Conservation (phyloP, 2,329 filamentous ascomycete species). For the Aspergillus pseudotamarii region DNA sequence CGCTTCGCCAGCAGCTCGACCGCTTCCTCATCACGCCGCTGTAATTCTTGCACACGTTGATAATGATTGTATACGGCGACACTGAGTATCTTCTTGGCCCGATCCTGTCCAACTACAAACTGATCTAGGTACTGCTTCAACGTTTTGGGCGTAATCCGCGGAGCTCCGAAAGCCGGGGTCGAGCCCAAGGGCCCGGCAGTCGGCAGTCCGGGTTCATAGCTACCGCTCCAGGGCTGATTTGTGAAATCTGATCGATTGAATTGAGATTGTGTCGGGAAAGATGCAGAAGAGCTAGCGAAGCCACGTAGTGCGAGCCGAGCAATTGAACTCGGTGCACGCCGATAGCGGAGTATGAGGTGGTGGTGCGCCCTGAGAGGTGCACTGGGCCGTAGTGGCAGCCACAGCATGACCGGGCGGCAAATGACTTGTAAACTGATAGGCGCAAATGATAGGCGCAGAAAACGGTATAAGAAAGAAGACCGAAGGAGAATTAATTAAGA, state of each 20-base stretch:
- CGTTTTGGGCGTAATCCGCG: conserved; percentile 62
- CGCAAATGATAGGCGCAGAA: not conserved
- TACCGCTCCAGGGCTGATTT: conserved; percentile 63
- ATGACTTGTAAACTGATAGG: not conserved
- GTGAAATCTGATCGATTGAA: conserved; percentile 66
- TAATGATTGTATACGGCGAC: conserved; percentile 97
- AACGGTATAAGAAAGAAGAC: not conserved
- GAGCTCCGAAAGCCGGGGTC: conserved; percentile 59
- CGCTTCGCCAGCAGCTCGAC: conserved; percentile 73
- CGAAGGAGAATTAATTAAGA: not conserved
- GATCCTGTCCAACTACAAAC: conserved; percentile 94
- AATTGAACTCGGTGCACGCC: conserved; percentile 18
- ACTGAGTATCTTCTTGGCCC: conserved; percentile 87
- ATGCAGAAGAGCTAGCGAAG: conserved; percentile 34
- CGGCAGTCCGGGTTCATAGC: conserved; percentile 64
- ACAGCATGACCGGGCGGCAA: conserved; percentile 34
- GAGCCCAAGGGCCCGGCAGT: conserved; percentile 66
- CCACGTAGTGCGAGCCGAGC: conserved; percentile 17
- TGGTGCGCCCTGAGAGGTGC: conserved; percentile 24
- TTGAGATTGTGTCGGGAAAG: conserved; percentile 48
- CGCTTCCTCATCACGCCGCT: conserved; percentile 77
- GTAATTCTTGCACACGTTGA: conserved; percentile 76
- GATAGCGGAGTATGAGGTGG: conserved; percentile 26
- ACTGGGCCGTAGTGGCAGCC: conserved; percentile 32
- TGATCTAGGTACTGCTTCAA: conserved; percentile 92